phyloP scores from a whole-genome alignment of 2,329 filamentous ascomycete genomes.

The Trichoderma atrobrunneum region DNA sequence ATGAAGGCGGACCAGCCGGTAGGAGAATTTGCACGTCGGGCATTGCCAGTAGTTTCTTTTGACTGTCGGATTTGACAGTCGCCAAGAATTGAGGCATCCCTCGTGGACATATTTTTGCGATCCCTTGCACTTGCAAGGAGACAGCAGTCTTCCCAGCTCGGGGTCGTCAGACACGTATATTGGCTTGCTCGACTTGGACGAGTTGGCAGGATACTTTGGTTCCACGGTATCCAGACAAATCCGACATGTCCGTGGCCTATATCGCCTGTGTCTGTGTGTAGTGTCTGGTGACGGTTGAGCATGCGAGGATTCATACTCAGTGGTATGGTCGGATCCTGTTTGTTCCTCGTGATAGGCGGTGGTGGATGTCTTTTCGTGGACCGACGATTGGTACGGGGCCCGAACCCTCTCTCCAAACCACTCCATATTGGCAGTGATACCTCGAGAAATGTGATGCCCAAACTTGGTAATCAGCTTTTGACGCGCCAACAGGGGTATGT shows the following conservation, averaged over 20 bases:
- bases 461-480: not conserved
- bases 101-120: slow-evolving; percentile 93
- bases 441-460: not conserved
- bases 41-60: slow-evolving; percentile 80
- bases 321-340: not conserved
- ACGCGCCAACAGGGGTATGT: not conserved
- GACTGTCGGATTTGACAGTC: slow-evolving; percentile 64
- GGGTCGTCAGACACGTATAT: slow-evolving; percentile 72
- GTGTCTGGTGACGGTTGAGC: slow-evolving; percentile 3
- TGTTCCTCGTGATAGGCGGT: not conserved
- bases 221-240: slow-evolving; percentile 76
- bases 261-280: slow-evolving; percentile 41
- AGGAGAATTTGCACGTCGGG: slow-evolving; percentile 81
- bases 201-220: slow-evolving; percentile 44
- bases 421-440: slow-evolving; percentile 3
- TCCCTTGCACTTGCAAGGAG: slow-evolving; percentile 91
- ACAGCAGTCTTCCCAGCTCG: slow-evolving; percentile 73
- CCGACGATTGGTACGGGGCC: slow-evolving; percentile 7
- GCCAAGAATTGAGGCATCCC: slow-evolving; percentile 80
- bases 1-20: slow-evolving; percentile 72
- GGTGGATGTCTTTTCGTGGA: not conserved
- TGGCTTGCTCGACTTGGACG: slow-evolving; percentile 35
- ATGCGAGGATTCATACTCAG: not conserved
- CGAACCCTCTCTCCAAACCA: slow-evolving; percentile 12
- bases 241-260: slow-evolving; percentile 74